These are phyloP conservation scores for Chalara sp. DNA, from an alignment of 2,329 filamentous ascomycete genomes.

Conservation along the genomic window DNA sequence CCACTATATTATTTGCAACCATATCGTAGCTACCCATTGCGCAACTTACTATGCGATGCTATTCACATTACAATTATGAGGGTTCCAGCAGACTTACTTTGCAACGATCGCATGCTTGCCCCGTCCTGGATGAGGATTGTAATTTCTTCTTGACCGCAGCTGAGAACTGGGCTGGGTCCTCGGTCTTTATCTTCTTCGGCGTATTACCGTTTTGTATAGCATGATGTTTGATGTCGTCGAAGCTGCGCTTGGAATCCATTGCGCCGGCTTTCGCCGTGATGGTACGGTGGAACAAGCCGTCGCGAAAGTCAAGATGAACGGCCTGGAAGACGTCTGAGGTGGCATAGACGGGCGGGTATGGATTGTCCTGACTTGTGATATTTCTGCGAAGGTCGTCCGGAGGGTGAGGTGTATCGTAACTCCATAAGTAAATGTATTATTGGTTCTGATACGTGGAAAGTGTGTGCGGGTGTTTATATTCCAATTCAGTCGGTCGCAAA, in stretches of 20 bases:
- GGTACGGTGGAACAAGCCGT: conserved; percentile 4
- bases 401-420: too few species aligned
- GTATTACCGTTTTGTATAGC: conserved; percentile 6
- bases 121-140: conserved; percentile 54
- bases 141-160: conserved; percentile 45
- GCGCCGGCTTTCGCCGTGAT: conserved; percentile 1
- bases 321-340: not conserved
- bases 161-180: conserved; percentile 27
- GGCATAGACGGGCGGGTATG: not conserved
- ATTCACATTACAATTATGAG: too few species aligned
- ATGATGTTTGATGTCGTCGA: conserved; percentile 8
- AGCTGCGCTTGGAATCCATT: conserved; percentile 22
- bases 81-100: conserved; percentile 51
- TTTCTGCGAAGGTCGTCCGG: too few species aligned
- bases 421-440: too few species aligned
- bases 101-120: conserved; percentile 84
- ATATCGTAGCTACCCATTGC: too few species aligned
- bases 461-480: too few species aligned
- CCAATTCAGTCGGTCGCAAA: too few species aligned
- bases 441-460: too few species aligned
- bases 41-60: too few species aligned
- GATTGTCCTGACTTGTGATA: too few species aligned
- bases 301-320: not conserved
- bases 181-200: conserved; percentile 20
- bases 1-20: too few species aligned